phyloP scores from a whole-genome alignment of 129 eudicot genomes.

The Artemisia argyi region DNA sequence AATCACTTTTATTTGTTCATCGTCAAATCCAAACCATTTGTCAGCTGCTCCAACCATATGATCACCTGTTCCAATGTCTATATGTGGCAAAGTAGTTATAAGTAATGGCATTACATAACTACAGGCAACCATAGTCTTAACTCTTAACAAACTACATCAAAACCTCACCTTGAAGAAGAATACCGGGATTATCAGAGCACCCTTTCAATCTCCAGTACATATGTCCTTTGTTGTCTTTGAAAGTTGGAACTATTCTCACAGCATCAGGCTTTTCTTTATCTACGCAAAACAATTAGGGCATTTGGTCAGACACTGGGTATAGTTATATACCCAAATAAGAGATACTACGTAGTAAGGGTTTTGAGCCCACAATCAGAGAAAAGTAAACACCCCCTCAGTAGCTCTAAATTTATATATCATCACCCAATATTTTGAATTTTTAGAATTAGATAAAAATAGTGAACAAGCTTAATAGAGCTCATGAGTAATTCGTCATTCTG shows the following conservation, averaged over 20 bases:
- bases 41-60: constrained; percentile 36
- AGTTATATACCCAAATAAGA: too few species aligned
- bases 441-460: not conserved
- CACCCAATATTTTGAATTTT: too few species aligned
- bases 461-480: not conserved
- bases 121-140: not conserved
- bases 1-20: constrained; percentile 48
- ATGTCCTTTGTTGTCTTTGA: constrained; percentile 48
- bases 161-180: constrained; percentile 65
- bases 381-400: too few species aligned
- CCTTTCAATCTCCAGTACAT: constrained; percentile 70
- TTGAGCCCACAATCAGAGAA: too few species aligned
- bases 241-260: constrained; percentile 53
- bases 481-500: not conserved
- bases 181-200: constrained; percentile 38
- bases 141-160: not conserved
- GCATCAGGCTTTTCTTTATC: constrained; percentile 53
- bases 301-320: not conserved
- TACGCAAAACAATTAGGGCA: constrained; percentile 15
- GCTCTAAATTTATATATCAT: not conserved
- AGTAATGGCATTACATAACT: not conserved
- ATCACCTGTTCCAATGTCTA: constrained; percentile 62
- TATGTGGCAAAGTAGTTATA: constrained; percentile 6
- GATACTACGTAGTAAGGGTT: too few species aligned
- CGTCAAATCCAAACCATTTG: constrained; percentile 61